phyloP scores from a whole-genome alignment of 306 rosid genomes.

The Mimosa bimucronata region DNA sequence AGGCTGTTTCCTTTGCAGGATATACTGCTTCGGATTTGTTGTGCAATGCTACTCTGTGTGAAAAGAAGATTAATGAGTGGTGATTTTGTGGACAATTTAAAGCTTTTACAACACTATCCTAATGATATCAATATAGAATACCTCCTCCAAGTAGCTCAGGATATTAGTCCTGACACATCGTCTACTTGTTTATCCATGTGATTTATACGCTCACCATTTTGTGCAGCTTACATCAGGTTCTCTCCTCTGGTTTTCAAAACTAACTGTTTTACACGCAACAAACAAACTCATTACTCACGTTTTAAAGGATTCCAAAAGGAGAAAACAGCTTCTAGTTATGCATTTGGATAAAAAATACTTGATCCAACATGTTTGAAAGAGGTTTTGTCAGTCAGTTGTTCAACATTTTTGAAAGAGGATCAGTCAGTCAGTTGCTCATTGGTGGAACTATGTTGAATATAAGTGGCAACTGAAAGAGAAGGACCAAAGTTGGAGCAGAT shows the following conservation, averaged over 20 bases:
- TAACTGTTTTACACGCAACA: conserved; percentile 3
- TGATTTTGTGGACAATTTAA: conserved; percentile 72
- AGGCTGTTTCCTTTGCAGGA: conserved; percentile 53
- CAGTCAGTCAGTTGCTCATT: neutral
- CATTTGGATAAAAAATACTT: neutral
- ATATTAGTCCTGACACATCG: conserved; percentile 64
- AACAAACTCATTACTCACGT: conserved; percentile 3
- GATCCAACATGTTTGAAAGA: too few relatives aligned
- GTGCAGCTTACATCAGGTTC: conserved; percentile 10
- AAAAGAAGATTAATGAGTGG: conserved; percentile 66
- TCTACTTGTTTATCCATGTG: conserved; percentile 52
- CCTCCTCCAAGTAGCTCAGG: conserved; percentile 75
- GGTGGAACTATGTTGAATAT: neutral
- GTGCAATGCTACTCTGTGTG: conserved; percentile 79
- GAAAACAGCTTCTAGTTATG: neutral
- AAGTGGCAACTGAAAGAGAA: neutral
- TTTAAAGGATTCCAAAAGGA: conserved; percentile 9
- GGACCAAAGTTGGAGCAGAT: neutral
- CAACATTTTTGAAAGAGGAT: neutral
- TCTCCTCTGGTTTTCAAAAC: conserved; percentile 14
- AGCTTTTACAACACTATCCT: conserved; percentile 78
- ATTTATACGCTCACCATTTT: conserved; percentile 22
- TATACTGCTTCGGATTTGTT: conserved; percentile 81
- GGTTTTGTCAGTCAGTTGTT: too few relatives aligned
- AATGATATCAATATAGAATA: conserved; percentile 64